These are phyloP conservation scores for Epichloe gansuensis DNA, from an alignment of 2,329 filamentous ascomycete species.

Conservation along the genomic window DNA sequence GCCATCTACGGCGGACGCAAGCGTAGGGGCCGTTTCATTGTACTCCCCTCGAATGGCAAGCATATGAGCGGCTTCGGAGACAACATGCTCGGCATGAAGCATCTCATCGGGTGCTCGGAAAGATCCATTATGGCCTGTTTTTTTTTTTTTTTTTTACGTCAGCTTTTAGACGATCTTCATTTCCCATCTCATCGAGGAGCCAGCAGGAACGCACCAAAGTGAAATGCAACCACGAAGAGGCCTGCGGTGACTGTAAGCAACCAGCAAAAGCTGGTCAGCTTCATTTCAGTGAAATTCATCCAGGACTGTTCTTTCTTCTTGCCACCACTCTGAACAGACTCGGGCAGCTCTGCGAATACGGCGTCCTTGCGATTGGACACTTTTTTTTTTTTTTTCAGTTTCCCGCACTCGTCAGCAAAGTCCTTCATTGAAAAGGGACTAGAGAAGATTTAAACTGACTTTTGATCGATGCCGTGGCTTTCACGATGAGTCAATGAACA, in stretches of 20 bases:
- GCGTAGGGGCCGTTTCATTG: slow-evolving; percentile 7
- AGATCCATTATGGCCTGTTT: slow-evolving; percentile 2
- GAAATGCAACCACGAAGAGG: not conserved
- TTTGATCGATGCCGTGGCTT: not conserved
- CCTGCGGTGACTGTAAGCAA: slow-evolving; percentile 1
- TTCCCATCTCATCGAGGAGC: not conserved
- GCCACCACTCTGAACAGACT: not conserved
- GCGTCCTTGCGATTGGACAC: not conserved
- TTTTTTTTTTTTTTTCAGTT: not conserved
- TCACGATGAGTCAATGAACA: not conserved
- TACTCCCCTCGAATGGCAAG: slow-evolving; percentile 12
- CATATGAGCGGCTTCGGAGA: slow-evolving; percentile 11
- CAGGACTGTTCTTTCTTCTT: not conserved
- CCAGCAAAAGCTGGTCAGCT: slow-evolving; percentile 5
- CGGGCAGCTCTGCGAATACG: not conserved
- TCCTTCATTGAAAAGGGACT: not conserved
- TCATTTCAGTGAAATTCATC: not conserved
- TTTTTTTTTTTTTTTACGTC: not conserved
- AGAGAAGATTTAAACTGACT: not conserved
- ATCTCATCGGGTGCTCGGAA: slow-evolving; percentile 7
- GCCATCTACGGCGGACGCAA: slow-evolving; percentile 7
- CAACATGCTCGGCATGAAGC: slow-evolving; percentile 9
- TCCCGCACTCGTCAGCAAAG: not conserved
- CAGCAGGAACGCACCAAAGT: not conserved
- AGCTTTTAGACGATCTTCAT: not conserved